Base-by-base conservation (phyloP, 208 protist species). In the Spironucleus salmonicida region DNA sequence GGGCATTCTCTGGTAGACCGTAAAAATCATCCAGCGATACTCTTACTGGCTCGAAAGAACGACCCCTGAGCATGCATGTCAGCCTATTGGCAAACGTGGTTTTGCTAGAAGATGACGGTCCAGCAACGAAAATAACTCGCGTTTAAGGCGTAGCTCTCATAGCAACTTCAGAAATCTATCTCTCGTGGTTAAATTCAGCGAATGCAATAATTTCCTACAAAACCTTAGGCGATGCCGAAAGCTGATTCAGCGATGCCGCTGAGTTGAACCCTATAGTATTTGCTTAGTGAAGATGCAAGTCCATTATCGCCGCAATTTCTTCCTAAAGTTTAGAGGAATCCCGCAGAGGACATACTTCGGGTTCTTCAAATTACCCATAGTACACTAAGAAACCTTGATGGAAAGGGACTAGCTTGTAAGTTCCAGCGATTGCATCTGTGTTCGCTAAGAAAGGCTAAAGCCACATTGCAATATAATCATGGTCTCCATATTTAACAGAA, bases 11-110 rank as follows among this genome's bases (percentile, higher is more conserved):
- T 29, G 59, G 64, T 45, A 23, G 26, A 30, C 30, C n/a, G 62
- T 85, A 83, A 82, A 78, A 83, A n/a, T 83, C 68, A 79, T 83
- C 80, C 32, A 83, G 27, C 23, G 32, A 75, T 15, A 83, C 32
- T 26, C 32, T 9, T 9, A 67, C n/a, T 26, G 80, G 59, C 23
- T 68, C 30, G 23, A 85, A 74, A 23, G 78, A 76, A n/a, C 58
- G 57, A 9, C 79, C 19, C 30, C 64, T 32, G 39, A 83, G 15
- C 7, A 85, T 78, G 19, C 69, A 78, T 34, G 35, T 30, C 4
- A 83, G 77, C 11, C 79, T 45, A 26, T 69, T 61, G 66, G 81
- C 76, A 68, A 83, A 83, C 26, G 80, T 83, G 29, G 80, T 83
- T 59, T 83, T 83, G 38, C 81, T 75, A 29, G 81, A 85, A 19